phyloP scores from a whole-genome alignment of 2,329 filamentous ascomycete species.

The Scytalidium sp. region DNA sequence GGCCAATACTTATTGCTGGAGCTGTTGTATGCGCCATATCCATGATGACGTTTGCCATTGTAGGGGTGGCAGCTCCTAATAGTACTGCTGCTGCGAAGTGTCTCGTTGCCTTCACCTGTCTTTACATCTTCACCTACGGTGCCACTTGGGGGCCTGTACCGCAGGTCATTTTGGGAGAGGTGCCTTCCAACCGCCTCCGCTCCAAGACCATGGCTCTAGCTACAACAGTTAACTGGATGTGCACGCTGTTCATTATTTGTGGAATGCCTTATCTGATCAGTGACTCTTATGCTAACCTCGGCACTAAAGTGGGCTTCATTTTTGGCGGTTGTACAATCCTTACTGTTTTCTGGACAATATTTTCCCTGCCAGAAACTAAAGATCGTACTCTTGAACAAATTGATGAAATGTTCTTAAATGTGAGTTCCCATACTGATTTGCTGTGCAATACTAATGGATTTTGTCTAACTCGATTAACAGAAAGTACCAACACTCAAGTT shows the following conservation, averaged over 20 bases:
- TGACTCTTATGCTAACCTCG: not conserved
- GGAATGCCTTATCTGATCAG: not conserved
- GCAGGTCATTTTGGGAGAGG: not conserved
- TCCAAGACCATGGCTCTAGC: not conserved
- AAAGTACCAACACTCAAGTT: not conserved
- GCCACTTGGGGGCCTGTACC: not conserved
- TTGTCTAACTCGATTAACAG: not conserved
- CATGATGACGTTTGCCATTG: not conserved
- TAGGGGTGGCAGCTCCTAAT: not conserved
- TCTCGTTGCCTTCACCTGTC: not conserved
- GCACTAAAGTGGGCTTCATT: not conserved
- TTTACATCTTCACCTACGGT: not conserved
- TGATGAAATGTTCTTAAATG: not conserved
- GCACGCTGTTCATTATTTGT: not conserved
- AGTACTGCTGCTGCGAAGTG: not conserved
- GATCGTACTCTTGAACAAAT: not conserved
- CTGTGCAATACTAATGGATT: not conserved
- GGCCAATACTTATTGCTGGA: not conserved
- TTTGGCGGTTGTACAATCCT: not conserved
- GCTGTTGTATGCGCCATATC: not conserved
- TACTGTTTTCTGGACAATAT: not conserved
- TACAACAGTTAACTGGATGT: not conserved
- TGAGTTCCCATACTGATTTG: not conserved
- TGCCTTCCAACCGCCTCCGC: not conserved
- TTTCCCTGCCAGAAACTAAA: not conserved